Evolutionary conservation across 176 grass and related monocot genomes (phyloP).

Genomic region (Aegilops sharonensis): DNA sequence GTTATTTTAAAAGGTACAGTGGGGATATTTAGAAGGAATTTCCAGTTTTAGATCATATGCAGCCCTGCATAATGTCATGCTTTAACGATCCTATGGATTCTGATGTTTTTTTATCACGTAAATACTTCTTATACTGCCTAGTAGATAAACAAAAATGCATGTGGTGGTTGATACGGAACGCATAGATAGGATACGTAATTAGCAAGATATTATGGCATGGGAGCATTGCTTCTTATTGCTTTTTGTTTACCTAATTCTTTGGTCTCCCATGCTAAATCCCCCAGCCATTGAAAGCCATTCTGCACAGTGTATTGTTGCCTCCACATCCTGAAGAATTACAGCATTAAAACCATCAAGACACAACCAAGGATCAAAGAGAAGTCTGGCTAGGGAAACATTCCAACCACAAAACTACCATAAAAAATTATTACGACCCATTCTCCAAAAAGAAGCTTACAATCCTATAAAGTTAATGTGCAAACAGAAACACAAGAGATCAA

Average conservation of each 20-base stretch:
- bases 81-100: neutral
- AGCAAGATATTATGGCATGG: neutral
- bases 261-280: conserved; percentile 63
- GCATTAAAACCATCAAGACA: conserved; percentile 19
- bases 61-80: neutral
- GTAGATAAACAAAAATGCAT: conserved; percentile 14
- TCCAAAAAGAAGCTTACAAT: neutral
- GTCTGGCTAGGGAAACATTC: neutral
- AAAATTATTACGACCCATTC: neutral
- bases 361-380: conserved; percentile 18
- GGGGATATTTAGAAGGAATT: conserved; percentile 6
- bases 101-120: neutral
- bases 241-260: conserved; percentile 65
- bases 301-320: conserved; percentile 79
- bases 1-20: neutral
- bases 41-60: neutral
- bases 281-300: conserved; percentile 87
- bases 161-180: neutral
- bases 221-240: conserved; percentile 15
- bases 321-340: conserved; percentile 57
- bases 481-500: conserved; percentile 20
- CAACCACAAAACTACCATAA: conserved; percentile 13
- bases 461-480: conserved; percentile 2
- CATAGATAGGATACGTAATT: conserved; percentile 3
- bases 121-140: conserved; percentile 17